Evolutionary conservation across 2,329 filamentous ascomycete species (phyloP).

Genomic region (Xylariales sp.): DNA sequence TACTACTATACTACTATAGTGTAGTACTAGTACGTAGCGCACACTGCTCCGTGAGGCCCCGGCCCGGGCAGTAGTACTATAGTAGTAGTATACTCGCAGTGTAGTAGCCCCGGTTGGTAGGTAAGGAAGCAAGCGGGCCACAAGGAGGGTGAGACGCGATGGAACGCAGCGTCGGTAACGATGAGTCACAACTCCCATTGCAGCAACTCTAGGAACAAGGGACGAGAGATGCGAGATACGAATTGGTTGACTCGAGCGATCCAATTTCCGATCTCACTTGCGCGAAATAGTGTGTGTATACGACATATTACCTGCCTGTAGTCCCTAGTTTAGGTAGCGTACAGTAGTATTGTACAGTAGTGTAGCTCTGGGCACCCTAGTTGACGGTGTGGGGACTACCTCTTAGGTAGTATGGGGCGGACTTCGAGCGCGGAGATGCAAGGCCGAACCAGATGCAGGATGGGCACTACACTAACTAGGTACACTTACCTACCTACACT

Average conservation of each 20-base stretch:
- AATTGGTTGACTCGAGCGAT: constrained; percentile 39
- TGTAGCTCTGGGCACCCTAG: background rate
- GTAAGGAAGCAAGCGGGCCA: background rate
- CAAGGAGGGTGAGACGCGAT: constrained; percentile 36
- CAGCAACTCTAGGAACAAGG: constrained; percentile 6
- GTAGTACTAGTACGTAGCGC: no score
- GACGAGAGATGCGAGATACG: constrained; percentile 20
- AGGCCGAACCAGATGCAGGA: constrained; percentile 25
- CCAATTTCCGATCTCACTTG: constrained; percentile 21
- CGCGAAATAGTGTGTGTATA: constrained; percentile 1
- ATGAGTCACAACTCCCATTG: constrained; percentile 43
- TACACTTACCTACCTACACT: no score
- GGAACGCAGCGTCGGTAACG: constrained; percentile 36
- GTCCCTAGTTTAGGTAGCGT: no score
- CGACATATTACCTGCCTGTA: no score
- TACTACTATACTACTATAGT: no score
- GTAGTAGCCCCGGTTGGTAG: constrained; percentile 6
- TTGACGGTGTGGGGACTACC: background rate
- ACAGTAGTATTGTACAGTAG: no score
- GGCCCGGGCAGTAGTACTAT: no score
- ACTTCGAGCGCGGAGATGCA: constrained; percentile 19
- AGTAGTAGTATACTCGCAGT: no score
- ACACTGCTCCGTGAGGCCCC: no score
- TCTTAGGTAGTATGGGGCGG: background rate
- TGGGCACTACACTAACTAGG: background rate